Conservation (phyloP, 768 basidiomycete genomes). For the Pleurotus pulmonarius region DNA sequence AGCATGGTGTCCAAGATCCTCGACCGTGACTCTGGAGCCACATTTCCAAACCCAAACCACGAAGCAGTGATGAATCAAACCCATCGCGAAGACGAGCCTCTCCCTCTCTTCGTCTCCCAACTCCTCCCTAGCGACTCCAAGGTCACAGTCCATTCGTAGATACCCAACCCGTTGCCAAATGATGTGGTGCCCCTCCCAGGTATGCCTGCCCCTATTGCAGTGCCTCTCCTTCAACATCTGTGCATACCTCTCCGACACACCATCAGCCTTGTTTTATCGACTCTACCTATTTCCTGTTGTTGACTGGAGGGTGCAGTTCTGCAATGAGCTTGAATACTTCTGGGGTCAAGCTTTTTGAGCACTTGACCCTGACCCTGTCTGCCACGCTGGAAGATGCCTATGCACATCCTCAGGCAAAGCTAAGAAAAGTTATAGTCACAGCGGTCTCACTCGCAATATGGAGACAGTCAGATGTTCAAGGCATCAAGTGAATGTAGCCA, state of each 20-base stretch:
- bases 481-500: no score
- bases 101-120: background rate
- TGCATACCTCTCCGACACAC: slow-evolving; percentile 10
- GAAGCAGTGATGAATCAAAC: no score
- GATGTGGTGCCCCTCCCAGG: background rate
- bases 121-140: background rate
- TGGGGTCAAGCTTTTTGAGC: slow-evolving; percentile 13
- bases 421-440: slow-evolving; percentile 13
- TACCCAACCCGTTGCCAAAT: background rate
- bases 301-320: slow-evolving; percentile 12
- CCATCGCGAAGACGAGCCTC: background rate
- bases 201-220: background rate
- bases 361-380: slow-evolving; percentile 16
- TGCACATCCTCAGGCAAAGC: background rate
- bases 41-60: no score
- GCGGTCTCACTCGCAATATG: slow-evolving; percentile 10
- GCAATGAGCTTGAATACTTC: slow-evolving; percentile 15
- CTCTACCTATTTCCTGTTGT: slow-evolving; percentile 18
- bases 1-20: no score
- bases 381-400: no score
- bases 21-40: no score
- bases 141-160: background rate
- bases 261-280: slow-evolving; percentile 18
- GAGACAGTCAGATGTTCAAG: no score
- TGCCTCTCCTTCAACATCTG: background rate